Evolutionary conservation across 345 rosid species (phyloP), one percentile per base, ranked within the genome.

Genomic region (Eutrema yunnanense): DNA sequence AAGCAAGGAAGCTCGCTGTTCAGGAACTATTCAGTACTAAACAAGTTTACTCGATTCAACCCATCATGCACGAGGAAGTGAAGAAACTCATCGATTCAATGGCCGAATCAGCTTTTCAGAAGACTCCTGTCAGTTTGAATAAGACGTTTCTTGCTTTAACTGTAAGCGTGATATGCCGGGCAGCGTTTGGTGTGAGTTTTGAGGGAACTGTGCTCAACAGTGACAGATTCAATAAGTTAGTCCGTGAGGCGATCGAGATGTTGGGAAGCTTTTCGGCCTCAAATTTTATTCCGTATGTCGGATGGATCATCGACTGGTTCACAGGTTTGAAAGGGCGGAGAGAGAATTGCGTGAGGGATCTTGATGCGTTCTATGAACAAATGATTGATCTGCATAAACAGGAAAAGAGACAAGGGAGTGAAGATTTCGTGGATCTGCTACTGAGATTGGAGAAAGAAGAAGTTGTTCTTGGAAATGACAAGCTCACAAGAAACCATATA

Each of bases 311-410:
- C 9, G 90, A 85, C 67, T 72, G 26, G 50, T 29, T 84, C 32
- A 70, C 74, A 0, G 84, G 86, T 2, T 11, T 74, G 32, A 14
- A 27, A 6, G 11, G 16, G 2, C 71, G 82, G 12, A 66, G 85
- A 6, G 79, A 69, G 10, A 83, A 74, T 9, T 66, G 13, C 46
- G 78, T 72, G 34, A 42, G 44, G 4, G 77, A 81, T 41, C 53
- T 80, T 7, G 89, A 87, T 51, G 22, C 2, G 0, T 78, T 84
- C 66, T 85, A 75, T 34, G 79, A 82, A 34, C 46, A 69, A 53
- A 72, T 77, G 30, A 74, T 87, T 9, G 81, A 75, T 4, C 67
- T 84, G 8, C 88, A 87, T 52, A 79, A 76, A 27, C n/a, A 72
- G 33, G 64, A 72, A 63, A 36, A 42, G 19, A 0, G 33, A 72